Conservation (phyloP, 2,329 filamentous ascomycete genomes). For the Exophiala spinifera region DNA sequence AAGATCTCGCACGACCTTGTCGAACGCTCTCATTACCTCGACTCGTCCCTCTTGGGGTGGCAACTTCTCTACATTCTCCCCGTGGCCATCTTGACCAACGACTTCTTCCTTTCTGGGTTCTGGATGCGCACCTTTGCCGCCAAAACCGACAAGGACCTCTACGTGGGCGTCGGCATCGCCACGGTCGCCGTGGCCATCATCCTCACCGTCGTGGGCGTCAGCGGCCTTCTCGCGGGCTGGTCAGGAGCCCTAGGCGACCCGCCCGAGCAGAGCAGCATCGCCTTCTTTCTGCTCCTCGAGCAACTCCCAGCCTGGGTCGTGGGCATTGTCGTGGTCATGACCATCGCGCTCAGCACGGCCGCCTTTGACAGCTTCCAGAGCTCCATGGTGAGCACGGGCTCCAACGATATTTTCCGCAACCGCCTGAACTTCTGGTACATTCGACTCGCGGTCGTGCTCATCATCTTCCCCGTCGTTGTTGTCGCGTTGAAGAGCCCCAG, state of each 20-base stretch:
- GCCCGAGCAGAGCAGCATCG: slow-evolving; percentile 61
- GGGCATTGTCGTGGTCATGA: slow-evolving; percentile 77
- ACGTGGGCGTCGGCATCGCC: slow-evolving; percentile 69
- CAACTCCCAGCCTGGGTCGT: slow-evolving; percentile 77
- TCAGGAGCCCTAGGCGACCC: slow-evolving; percentile 66
- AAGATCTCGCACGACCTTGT: slow-evolving; percentile 68
- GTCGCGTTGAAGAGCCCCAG: slow-evolving; percentile 71
- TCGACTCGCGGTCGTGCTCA: slow-evolving; percentile 63
- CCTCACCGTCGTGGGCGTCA: slow-evolving; percentile 67
- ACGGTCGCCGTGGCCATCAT: slow-evolving; percentile 64
- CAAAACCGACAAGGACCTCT: slow-evolving; percentile 72
- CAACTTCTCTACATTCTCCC: slow-evolving; percentile 82
- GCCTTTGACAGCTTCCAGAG: slow-evolving; percentile 79
- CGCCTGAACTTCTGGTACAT: slow-evolving; percentile 72
- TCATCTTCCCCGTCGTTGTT: slow-evolving; percentile 72
- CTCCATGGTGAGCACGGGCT: slow-evolving; percentile 79
- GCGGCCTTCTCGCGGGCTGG: slow-evolving; percentile 75
- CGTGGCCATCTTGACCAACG: slow-evolving; percentile 75
- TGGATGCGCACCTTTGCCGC: slow-evolving; percentile 83
- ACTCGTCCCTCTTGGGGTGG: slow-evolving; percentile 72
- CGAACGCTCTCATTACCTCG: slow-evolving; percentile 64
- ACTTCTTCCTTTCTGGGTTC: slow-evolving; percentile 81
- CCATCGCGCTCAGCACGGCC: slow-evolving; percentile 70
- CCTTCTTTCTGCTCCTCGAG: slow-evolving; percentile 72
- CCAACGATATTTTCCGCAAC: slow-evolving; percentile 83